Percentiles rank a stretch among this genome's conserved stretches.
These are phyloP conservation scores for Prinsepia uniflora DNA, from an alignment of 306 rosid species.

Conservation along the genomic window DNA sequence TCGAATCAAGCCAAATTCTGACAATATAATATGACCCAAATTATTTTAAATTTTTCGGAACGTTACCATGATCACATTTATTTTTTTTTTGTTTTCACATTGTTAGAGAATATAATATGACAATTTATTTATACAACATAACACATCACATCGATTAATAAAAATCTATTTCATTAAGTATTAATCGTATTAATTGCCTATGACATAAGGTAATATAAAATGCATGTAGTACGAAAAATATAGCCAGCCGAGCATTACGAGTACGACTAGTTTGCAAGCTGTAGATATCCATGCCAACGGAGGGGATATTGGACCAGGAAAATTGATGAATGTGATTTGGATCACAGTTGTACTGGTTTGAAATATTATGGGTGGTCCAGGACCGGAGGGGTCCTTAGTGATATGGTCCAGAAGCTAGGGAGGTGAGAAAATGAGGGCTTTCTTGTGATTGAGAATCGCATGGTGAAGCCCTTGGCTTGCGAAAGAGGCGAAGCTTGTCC, in stretches of 20 bases:
- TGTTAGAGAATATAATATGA: too few relatives aligned
- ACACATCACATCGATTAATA: too few relatives aligned
- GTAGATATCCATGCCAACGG: background rate
- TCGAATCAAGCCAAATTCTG: background rate
- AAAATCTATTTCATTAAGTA: too few relatives aligned
- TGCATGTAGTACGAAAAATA: too few relatives aligned
- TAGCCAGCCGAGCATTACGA: too few relatives aligned
- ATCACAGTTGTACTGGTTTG: slow-evolving; percentile 27
- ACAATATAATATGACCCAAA: too few relatives aligned
- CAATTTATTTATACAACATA: too few relatives aligned
- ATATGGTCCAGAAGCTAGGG: slow-evolving; percentile 42
- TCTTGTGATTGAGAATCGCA: slow-evolving; percentile 20
- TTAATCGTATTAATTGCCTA: too few relatives aligned
- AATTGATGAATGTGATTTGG: slow-evolving; percentile 15
- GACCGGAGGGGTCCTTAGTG: slow-evolving; percentile 1
- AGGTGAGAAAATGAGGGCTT: background rate
- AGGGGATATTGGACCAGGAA: slow-evolving; percentile 12
- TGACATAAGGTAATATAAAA: too few relatives aligned
- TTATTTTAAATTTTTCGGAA: too few relatives aligned
- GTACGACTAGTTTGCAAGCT: slow-evolving; percentile 13
- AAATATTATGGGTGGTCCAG: slow-evolving; percentile 50
- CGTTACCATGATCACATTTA: too few relatives aligned
- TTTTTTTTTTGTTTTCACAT: too few relatives aligned
- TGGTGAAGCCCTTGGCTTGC: slow-evolving; percentile 16
- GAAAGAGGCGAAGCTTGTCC: slow-evolving; percentile 20